These are phyloP conservation scores for Ascochyta lentis DNA, from an alignment of 2,329 filamentous ascomycete species.

Conservation along the genomic window DNA sequence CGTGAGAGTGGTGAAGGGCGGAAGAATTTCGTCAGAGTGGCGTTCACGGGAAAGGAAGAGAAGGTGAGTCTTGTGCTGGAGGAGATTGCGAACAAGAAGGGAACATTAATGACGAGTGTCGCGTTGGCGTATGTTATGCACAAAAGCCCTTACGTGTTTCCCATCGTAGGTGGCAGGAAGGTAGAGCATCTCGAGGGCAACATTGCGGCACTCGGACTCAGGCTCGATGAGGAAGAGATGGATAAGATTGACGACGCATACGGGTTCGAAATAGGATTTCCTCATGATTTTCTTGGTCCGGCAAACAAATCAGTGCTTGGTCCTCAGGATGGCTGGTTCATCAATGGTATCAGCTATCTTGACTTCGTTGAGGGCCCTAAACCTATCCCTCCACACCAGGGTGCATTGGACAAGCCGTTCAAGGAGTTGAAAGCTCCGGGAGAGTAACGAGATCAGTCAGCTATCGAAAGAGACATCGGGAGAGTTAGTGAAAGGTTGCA, in stretches of 20 bases:
- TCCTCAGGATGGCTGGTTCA: constrained; percentile 34
- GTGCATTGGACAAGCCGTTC: constrained; percentile 27
- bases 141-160: constrained; percentile 75
- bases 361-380: constrained; percentile 35
- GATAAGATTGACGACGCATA: constrained; percentile 68
- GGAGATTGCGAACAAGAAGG: constrained; percentile 64
- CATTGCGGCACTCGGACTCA: constrained; percentile 69
- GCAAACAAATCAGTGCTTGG: constrained; percentile 30
- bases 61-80: constrained; percentile 65
- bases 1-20: constrained; percentile 34
- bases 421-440: constrained; percentile 14
- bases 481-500: too few species aligned
- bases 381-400: constrained; percentile 37
- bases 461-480: too few species aligned
- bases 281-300: constrained; percentile 44
- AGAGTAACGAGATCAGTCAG: neutral
- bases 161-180: constrained; percentile 74
- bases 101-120: constrained; percentile 62
- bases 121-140: constrained; percentile 76
- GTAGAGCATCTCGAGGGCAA: constrained; percentile 73
- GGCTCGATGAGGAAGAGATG: constrained; percentile 68
- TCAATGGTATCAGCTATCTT: constrained; percentile 21
- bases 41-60: constrained; percentile 54
- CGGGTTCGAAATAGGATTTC: constrained; percentile 71
- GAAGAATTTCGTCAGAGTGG: constrained; percentile 45